Conservation (phyloP, 2,329 filamentous ascomycete genomes). For the Daldinia eschscholtzii region DNA sequence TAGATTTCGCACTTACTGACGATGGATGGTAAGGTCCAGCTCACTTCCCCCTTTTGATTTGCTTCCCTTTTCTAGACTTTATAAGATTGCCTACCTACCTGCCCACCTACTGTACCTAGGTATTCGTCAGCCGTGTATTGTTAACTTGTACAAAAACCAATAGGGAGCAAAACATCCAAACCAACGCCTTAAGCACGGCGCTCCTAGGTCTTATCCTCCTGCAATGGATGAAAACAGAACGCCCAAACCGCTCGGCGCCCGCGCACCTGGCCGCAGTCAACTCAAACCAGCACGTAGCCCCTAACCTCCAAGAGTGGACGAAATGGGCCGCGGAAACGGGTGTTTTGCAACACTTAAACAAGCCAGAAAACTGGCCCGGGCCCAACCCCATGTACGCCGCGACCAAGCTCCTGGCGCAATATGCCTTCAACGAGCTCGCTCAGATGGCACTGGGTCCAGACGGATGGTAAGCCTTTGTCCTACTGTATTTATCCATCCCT, state of each 20-base stretch:
- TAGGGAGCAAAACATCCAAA: constrained; percentile 66
- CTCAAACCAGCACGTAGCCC: constrained; percentile 29
- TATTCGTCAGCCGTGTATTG: not conserved
- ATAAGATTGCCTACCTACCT: too few species aligned
- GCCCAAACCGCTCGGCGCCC: constrained; percentile 41
- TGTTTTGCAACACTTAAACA: constrained; percentile 46
- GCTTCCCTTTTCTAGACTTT: not conserved
- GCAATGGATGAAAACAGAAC: constrained; percentile 56
- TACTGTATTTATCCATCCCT: not conserved
- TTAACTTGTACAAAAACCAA: not conserved
- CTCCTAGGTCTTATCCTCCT: constrained; percentile 66
- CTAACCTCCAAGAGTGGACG: constrained; percentile 41
- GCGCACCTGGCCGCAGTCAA: constrained; percentile 47
- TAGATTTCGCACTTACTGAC: constrained; percentile 41
- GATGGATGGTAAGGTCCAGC: constrained; percentile 48
- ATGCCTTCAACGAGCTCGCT: constrained; percentile 44
- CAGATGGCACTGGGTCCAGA: constrained; percentile 35
- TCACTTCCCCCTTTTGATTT: not conserved
- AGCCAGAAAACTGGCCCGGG: constrained; percentile 47
- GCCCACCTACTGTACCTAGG: not conserved
- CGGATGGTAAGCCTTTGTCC: constrained; percentile 39
- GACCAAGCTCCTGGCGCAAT: constrained; percentile 49
- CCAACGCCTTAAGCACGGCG: constrained; percentile 69
- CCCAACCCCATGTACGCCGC: constrained; percentile 43
- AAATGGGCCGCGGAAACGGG: constrained; percentile 34